Evolutionary conservation across 78 protist genomes (phyloP).

Genomic region (Blattamonas nauphoetae): DNA sequence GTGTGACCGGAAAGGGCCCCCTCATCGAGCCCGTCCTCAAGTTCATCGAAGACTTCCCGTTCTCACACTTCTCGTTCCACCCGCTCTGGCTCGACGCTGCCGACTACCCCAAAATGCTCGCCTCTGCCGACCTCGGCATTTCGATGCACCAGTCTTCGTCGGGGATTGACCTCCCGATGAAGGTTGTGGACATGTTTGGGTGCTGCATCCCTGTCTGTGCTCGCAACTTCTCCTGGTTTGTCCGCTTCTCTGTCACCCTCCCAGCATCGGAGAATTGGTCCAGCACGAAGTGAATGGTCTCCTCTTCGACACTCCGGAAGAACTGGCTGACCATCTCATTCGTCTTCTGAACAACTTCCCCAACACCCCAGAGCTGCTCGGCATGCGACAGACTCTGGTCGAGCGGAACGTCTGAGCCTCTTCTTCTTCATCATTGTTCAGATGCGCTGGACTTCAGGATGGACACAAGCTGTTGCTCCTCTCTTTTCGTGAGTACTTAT

Average conservation of each 20-base stretch:
- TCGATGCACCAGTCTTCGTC: conserved; percentile 75
- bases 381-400: too few species aligned
- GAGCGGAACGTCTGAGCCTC: too few species aligned
- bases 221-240: conserved; percentile 35
- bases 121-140: conserved; percentile 69
- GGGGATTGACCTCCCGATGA: conserved; percentile 94
- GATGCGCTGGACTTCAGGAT: too few species aligned
- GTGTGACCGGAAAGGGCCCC: conserved; percentile 73
- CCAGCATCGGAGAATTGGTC: conserved; percentile 35
- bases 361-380: too few species aligned
- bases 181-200: conserved; percentile 91
- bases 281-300: conserved; percentile 15
- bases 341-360: conserved; percentile 1
- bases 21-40: not conserved
- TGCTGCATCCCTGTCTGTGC: conserved; percentile 76
- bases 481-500: too few species aligned
- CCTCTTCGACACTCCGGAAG: not conserved
- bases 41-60: not conserved
- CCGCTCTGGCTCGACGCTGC: conserved; percentile 24
- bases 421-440: too few species aligned
- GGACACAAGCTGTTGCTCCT: too few species aligned
- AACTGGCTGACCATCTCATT: conserved; percentile 4
- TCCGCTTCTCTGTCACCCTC: not conserved
- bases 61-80: conserved; percentile 31
- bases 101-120: conserved; percentile 30